Percentiles rank a stretch among this genome's conserved stretches.
Conservation (phyloP, 345 rosid species). For the Mangifera indica region DNA sequence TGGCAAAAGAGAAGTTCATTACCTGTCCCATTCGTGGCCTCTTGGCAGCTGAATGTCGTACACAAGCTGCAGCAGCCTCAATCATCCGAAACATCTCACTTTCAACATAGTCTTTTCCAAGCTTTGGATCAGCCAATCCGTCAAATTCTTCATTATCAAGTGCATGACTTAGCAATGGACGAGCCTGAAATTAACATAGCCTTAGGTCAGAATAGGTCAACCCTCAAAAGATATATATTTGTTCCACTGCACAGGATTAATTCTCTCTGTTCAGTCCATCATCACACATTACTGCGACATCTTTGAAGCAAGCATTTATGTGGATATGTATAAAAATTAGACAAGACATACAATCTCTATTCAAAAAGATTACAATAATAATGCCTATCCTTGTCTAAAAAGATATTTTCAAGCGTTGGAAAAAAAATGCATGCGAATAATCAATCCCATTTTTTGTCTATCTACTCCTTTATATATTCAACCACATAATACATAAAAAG, state of each 20-base stretch:
- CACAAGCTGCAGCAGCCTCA: constrained; percentile 89
- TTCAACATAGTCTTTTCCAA: constrained; percentile 55
- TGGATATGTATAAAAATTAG: background rate
- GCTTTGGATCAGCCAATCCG: constrained; percentile 71
- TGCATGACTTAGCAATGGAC: constrained; percentile 78
- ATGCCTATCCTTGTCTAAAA: background rate
- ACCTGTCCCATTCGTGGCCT: constrained; percentile 98
- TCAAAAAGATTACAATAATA: background rate
- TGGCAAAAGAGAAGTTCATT: constrained; percentile 4
- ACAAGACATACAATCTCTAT: background rate
- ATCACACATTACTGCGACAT: constrained; percentile 1
- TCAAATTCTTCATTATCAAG: constrained; percentile 60
- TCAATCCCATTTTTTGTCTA: background rate
- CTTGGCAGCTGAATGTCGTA: constrained; percentile 83
- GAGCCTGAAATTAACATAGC: constrained; percentile 54
- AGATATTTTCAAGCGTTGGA: background rate
- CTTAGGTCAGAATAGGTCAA: constrained; percentile 9
- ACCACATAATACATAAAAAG: background rate
- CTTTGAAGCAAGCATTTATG: background rate
- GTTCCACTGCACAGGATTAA: background rate
- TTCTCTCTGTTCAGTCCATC: constrained; percentile 11
- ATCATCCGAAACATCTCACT: constrained; percentile 78
- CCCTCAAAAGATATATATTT: background rate
- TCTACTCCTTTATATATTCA: background rate
- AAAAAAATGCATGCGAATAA: background rate